phyloP scores from a whole-genome alignment of 2,329 filamentous ascomycete genomes.

The Nectriaceae sp. region DNA sequence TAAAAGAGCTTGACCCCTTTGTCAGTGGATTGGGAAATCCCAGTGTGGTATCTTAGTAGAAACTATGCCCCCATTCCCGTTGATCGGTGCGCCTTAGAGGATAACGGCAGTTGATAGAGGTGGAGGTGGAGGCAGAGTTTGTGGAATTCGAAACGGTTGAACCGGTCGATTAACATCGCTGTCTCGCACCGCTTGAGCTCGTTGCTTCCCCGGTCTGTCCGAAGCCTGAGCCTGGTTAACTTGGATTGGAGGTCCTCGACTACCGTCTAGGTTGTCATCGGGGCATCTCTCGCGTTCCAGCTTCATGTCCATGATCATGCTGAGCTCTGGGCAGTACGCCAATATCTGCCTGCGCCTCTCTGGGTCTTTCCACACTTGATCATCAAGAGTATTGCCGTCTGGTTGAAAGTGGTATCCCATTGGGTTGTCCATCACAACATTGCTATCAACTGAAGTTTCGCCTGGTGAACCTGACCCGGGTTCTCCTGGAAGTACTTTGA shows the following conservation, averaged over 20 bases:
- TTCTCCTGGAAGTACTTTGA: conserved; percentile 43
- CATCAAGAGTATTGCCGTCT: conserved; percentile 42
- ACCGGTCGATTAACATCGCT: neutral
- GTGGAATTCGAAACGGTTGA: neutral
- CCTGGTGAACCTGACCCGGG: neutral
- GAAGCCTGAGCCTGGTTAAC: neutral
- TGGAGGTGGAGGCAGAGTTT: neutral
- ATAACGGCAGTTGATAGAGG: neutral
- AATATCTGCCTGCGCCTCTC: conserved; percentile 49
- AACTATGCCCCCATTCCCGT: no score
- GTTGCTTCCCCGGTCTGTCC: neutral
- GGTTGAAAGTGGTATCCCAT: conserved; percentile 57
- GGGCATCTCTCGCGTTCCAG: conserved; percentile 50
- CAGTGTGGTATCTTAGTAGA: no score
- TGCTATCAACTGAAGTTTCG: neutral
- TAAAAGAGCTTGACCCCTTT: no score
- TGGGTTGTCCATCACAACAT: conserved; percentile 31
- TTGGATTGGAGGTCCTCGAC: neutral
- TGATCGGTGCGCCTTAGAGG: no score
- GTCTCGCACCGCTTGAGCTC: neutral
- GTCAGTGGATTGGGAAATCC: no score
- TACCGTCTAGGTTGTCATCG: conserved; percentile 12
- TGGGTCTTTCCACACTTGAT: conserved; percentile 49
- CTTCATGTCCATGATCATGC: conserved; percentile 59
- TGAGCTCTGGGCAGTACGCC: conserved; percentile 58